phyloP scores from a whole-genome alignment of 345 rosid genomes.

The Jatropha curcas region DNA sequence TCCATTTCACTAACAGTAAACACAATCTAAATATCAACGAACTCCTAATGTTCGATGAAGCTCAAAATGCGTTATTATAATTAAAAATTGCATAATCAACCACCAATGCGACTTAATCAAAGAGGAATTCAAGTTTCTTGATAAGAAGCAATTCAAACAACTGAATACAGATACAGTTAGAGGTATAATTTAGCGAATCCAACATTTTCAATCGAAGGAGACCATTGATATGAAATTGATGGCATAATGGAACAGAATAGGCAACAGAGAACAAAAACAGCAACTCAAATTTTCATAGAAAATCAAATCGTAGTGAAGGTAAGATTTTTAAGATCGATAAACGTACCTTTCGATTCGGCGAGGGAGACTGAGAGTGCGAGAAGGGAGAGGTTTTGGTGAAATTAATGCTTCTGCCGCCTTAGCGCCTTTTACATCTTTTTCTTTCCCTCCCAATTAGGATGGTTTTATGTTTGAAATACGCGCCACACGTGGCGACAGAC shows the following conservation, averaged over 20 bases:
- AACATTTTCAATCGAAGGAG: background rate
- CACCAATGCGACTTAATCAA: too few species aligned
- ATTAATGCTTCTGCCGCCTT: slow-evolving; percentile 7
- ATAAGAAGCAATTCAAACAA: background rate
- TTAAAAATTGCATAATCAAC: background rate
- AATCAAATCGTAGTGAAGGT: background rate
- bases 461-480: background rate
- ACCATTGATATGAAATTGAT: background rate
- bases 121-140: background rate
- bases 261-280: background rate
- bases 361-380: background rate
- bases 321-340: background rate
- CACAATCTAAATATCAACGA: too few species aligned
- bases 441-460: slow-evolving; percentile 26
- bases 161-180: background rate
- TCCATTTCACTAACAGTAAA: background rate
- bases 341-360: slow-evolving; percentile 4
- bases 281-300: background rate
- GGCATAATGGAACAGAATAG: background rate
- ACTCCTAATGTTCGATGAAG: background rate
- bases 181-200: background rate
- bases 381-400: background rate
- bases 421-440: slow-evolving; percentile 16
- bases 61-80: background rate
- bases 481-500: background rate